Evolutionary conservation across 2,329 filamentous ascomycete genomes (phyloP), one percentile per base, ranked within the genome.

Genomic region (Stemphylium beticola): DNA sequence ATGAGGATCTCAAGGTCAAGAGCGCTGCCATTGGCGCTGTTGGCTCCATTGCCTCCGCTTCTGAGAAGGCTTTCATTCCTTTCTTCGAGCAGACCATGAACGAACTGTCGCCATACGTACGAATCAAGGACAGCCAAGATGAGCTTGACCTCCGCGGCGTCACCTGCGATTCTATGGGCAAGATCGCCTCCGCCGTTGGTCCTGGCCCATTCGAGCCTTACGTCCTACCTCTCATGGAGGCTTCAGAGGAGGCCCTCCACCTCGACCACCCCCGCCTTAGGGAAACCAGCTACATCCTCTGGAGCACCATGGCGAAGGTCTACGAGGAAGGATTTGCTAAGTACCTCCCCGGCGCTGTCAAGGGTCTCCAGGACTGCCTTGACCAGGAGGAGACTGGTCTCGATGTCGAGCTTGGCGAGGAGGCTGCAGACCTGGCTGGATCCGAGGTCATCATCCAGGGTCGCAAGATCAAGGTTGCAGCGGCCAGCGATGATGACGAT

Each of bases 271-370:
- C 93, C 37, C 86, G 93, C 53, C 86, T 98, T 46, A 91, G 92
- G 76, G 95, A 99, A 81, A 97, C 92, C 58, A 96, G 92, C 74
- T 99, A 96, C 79, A 96, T 98, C 59, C 84, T 99, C 49, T 99
- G 95, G 93, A 92, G 91, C 62, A 92, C 91, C 36, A 87, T 99
- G 73, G 90, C 93, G 59, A 96, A 96, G 80, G 92, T 98, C 9
- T 98, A 98, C 77, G 88, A 89, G 68, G 89, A 91, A 70, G 83
- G 92, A 49, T 93, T 96, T 59, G 85, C 86, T 52, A 87, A 90
- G 54, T 95, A 92, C 79, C 83, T 95, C 6, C 82, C 85, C 0
- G 90, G 89, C 45, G 90, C 92, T 45, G 89, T 93, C 74, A 87
- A 89, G 73, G 88, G 88, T 49, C 84, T 98, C 20, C 89, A 95